Conservation (phyloP, 805 yeast species). For the Teunomyces barrocoloradensis region DNA sequence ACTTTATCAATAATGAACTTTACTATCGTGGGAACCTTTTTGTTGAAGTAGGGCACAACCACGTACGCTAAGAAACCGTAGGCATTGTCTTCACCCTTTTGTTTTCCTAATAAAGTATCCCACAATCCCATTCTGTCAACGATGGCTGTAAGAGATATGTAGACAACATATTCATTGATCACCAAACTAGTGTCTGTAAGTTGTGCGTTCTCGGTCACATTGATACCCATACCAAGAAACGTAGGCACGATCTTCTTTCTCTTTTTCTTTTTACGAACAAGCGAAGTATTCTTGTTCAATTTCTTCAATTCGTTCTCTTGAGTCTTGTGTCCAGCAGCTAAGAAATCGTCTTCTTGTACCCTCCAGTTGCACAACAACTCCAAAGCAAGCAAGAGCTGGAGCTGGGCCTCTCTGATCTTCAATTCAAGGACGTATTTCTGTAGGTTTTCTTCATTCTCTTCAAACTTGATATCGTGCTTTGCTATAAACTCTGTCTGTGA, state of each 20-base stretch:
- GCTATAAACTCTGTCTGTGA: conserved; percentile 19
- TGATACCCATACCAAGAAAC: conserved; percentile 39
- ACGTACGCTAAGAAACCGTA: conserved; percentile 51
- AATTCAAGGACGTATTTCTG: conserved; percentile 35
- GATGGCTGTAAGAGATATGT: conserved; percentile 37
- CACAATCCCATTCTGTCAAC: conserved; percentile 54
- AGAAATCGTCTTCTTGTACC: conserved; percentile 35
- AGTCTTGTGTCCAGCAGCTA: conserved; percentile 21
- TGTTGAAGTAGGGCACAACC: conserved; percentile 51
- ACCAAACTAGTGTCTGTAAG: conserved; percentile 17
- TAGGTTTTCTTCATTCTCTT: conserved; percentile 18
- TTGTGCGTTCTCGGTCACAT: conserved; percentile 8
- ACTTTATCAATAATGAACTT: conserved; percentile 46
- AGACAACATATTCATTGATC: conserved; percentile 18
- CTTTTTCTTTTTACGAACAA: conserved; percentile 19
- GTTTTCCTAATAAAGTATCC: conserved; percentile 45
- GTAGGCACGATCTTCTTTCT: conserved; percentile 38
- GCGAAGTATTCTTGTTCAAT: conserved; percentile 17
- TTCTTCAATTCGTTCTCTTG: conserved; percentile 27
- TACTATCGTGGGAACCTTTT: conserved; percentile 46
- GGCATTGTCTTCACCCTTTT: conserved; percentile 25
- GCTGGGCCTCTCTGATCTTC: conserved; percentile 55
- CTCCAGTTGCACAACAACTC: conserved; percentile 41
- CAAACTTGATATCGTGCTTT: conserved; percentile 19
- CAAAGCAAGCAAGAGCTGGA: conserved; percentile 48